A percentile compares a stretch with the other conserved stretches of the same genome.
Evolutionary conservation across 148 eudicot species (phyloP).

Genomic region (Gaultheria prostrata): DNA sequence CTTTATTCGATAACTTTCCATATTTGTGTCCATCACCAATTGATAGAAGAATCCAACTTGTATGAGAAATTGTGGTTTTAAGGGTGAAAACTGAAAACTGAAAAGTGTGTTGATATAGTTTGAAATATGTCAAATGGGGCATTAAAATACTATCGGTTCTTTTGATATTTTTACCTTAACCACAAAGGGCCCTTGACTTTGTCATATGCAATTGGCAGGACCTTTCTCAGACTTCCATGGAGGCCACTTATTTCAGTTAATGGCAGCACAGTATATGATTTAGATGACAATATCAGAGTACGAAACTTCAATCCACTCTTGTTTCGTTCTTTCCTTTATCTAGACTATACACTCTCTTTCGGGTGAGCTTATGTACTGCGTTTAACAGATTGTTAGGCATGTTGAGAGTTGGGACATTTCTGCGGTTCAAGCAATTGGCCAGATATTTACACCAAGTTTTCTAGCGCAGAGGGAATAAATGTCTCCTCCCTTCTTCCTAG

Average conservation of each 20-base stretch:
- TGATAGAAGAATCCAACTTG: neutral
- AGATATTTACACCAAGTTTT: conserved; percentile 68
- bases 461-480: conserved; percentile 27
- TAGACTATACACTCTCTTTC: neutral
- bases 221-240: conserved; percentile 94
- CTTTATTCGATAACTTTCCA: neutral
- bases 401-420: conserved; percentile 86
- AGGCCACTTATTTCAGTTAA: conserved; percentile 72
- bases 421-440: conserved; percentile 85
- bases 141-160: neutral
- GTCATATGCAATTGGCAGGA: conserved; percentile 42
- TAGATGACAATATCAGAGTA: conserved; percentile 57
- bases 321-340: neutral
- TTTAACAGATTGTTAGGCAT: conserved; percentile 67
- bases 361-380: neutral
- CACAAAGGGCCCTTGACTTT: neutral
- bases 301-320: conserved; percentile 13
- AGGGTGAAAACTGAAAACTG: neutral
- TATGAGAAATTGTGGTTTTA: neutral
- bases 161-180: neutral
- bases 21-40: neutral
- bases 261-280: conserved; percentile 72
- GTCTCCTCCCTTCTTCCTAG: neutral
- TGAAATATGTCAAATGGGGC: neutral
- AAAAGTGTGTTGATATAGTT: neutral